Conservation (phyloP, 2,329 filamentous ascomycete genomes). For the Botryotinia globosa region DNA sequence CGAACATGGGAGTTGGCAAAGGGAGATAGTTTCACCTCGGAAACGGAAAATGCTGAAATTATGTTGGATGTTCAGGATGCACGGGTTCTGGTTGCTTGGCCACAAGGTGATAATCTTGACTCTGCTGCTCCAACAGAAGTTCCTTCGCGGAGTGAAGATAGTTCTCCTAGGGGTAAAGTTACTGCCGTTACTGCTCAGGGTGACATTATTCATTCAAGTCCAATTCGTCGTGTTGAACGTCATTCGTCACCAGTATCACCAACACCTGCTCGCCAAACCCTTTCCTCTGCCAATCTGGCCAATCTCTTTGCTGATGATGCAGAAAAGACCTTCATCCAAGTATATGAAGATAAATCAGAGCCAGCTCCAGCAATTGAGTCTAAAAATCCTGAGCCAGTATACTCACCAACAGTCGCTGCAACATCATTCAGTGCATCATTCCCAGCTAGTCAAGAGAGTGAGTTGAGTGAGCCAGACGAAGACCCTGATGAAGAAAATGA, state of each 20-base stretch:
- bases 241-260: slow-evolving; percentile 78
- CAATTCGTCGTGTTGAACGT: slow-evolving; percentile 53
- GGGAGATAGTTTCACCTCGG: slow-evolving; percentile 84
- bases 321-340: slow-evolving; percentile 53
- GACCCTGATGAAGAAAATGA: slow-evolving; percentile 93
- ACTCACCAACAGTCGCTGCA: slow-evolving; percentile 32
- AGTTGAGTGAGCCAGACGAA: slow-evolving; percentile 55
- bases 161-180: slow-evolving; percentile 51
- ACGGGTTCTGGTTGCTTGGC: slow-evolving; percentile 87
- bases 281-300: slow-evolving; percentile 27
- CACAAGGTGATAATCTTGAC: slow-evolving; percentile 52
- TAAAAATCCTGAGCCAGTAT: slow-evolving; percentile 25
- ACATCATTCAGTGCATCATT: slow-evolving; percentile 29
- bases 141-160: slow-evolving; percentile 64
- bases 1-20: slow-evolving; percentile 82
- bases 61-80: slow-evolving; percentile 95
- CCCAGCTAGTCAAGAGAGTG: slow-evolving; percentile 45
- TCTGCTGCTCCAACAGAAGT: slow-evolving; percentile 46
- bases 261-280: slow-evolving; percentile 45
- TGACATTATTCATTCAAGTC: slow-evolving; percentile 56
- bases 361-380: slow-evolving; percentile 44
- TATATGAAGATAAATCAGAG: slow-evolving; percentile 69
- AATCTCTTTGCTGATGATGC: slow-evolving; percentile 43
- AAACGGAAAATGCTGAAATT: slow-evolving; percentile 83
- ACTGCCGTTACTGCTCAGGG: slow-evolving; percentile 37